phyloP scores from a whole-genome alignment of 2,329 filamentous ascomycete genomes.

The Talaromyces pinophilus region DNA sequence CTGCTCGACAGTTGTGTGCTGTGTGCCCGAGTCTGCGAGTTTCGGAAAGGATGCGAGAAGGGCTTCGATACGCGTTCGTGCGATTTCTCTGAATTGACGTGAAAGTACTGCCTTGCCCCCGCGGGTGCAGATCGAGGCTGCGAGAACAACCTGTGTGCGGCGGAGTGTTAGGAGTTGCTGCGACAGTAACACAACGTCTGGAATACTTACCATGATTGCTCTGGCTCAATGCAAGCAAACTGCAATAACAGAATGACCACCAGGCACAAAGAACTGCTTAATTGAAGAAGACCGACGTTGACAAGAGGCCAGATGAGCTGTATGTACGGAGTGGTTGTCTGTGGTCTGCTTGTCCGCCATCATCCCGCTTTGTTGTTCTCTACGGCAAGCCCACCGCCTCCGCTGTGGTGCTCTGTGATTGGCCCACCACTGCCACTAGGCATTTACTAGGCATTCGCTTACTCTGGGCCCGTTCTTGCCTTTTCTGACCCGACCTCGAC shows the following conservation, averaged over 20 bases:
- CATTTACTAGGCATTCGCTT: constrained; percentile 36
- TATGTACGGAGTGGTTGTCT: constrained; percentile 23
- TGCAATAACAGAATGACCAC: background rate
- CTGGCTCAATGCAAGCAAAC: background rate
- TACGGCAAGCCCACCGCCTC: constrained; percentile 28
- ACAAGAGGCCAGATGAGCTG: constrained; percentile 18
- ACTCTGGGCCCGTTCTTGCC: constrained; percentile 26
- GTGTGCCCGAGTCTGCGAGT: constrained; percentile 90
- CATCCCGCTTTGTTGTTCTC: constrained; percentile 42
- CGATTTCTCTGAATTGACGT: constrained; percentile 96
- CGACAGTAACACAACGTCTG: background rate
- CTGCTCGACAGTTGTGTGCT: constrained; percentile 97
- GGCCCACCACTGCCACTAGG: constrained; percentile 38
- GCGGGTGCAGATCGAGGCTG: constrained; percentile 97
- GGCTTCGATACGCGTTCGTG: constrained; percentile 92
- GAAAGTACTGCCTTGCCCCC: constrained; percentile 98
- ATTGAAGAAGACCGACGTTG: constrained; percentile 1
- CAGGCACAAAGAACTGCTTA: constrained; percentile 22
- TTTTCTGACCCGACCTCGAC: constrained; percentile 11
- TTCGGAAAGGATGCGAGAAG: constrained; percentile 97
- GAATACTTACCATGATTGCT: constrained; percentile 24
- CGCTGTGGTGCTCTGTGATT: constrained; percentile 24
- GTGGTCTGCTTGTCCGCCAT: constrained; percentile 15
- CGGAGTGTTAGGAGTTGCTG: constrained; percentile 16
- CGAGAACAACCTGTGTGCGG: constrained; percentile 79